phyloP scores from a whole-genome alignment of 768 basidiomycete species.

The Boletus vinaceobasis region DNA sequence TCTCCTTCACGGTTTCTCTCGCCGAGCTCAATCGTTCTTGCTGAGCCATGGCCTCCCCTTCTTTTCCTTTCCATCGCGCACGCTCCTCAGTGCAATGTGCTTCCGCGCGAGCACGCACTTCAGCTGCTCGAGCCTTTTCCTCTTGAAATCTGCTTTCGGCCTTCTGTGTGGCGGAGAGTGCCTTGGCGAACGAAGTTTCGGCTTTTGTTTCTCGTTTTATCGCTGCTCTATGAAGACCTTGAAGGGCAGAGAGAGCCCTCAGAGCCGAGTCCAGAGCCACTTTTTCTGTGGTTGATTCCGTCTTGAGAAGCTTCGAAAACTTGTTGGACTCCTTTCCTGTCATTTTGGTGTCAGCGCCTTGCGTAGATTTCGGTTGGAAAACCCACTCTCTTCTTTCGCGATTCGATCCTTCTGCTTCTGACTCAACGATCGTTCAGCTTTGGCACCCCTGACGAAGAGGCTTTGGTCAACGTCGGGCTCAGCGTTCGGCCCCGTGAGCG shows the following conservation, averaged over 20 bases:
- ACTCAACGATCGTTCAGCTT: constrained; percentile 47
- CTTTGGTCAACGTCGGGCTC: constrained; percentile 40
- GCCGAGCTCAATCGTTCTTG: constrained; percentile 48
- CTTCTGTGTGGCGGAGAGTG: constrained; percentile 57
- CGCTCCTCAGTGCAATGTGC: constrained; percentile 51
- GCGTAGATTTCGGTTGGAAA: not conserved
- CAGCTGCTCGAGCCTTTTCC: constrained; percentile 56
- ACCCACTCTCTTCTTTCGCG: constrained; percentile 49
- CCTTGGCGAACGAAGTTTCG: constrained; percentile 49
- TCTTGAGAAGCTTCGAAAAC: constrained; percentile 66
- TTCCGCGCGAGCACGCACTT: constrained; percentile 45
- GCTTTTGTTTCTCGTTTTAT: constrained; percentile 63
- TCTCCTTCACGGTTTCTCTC: constrained; percentile 51
- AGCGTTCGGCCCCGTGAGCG: constrained; percentile 47
- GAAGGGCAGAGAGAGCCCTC: constrained; percentile 62
- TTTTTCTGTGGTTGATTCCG: constrained; percentile 67
- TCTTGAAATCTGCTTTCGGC: constrained; percentile 58
- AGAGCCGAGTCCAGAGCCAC: constrained; percentile 57
- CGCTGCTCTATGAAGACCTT: constrained; percentile 64
- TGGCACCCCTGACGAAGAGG: constrained; percentile 39
- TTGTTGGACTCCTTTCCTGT: constrained; percentile 57
- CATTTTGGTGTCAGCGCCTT: not conserved
- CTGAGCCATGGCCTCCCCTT: constrained; percentile 45
- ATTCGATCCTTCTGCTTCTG: constrained; percentile 52
- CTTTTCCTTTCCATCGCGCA: constrained; percentile 51